Percentiles rank a stretch among this genome's conserved stretches.
Evolutionary conservation across 306 rosid species (phyloP).

Genomic region (Medicago truncatula): MtrunA17r5.0-ANR NC_053043.1:21739001-21739500

Average conservation of each 20-base stretch:
- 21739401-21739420: conserved; percentile 65
- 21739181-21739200: conserved; percentile 20
- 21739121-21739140: conserved; percentile 15
- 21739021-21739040: conserved; percentile 16
- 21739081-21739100: conserved; percentile 29
- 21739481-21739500: conserved; percentile 81
- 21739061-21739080: conserved; percentile 18
- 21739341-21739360: conserved; percentile 38
- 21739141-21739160: conserved; percentile 12
- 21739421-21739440: conserved; percentile 65
- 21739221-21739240: conserved; percentile 21
- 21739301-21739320: conserved; percentile 34
- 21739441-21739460: conserved; percentile 52
- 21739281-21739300: conserved; percentile 28
- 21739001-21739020: conserved; percentile 7
- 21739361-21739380: conserved; percentile 52
- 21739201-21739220: conserved; percentile 28
- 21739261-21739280: conserved; percentile 17
- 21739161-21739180: conserved; percentile 17
- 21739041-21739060: conserved; percentile 12
- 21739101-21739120: conserved; percentile 21
- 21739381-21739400: conserved; percentile 60
- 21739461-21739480: conserved; percentile 51
- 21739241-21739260: not conserved
- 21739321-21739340: conserved; percentile 31